phyloP scores from a whole-genome alignment of 2,329 filamentous ascomycete species.

The Cryphonectria radicalis region DNA sequence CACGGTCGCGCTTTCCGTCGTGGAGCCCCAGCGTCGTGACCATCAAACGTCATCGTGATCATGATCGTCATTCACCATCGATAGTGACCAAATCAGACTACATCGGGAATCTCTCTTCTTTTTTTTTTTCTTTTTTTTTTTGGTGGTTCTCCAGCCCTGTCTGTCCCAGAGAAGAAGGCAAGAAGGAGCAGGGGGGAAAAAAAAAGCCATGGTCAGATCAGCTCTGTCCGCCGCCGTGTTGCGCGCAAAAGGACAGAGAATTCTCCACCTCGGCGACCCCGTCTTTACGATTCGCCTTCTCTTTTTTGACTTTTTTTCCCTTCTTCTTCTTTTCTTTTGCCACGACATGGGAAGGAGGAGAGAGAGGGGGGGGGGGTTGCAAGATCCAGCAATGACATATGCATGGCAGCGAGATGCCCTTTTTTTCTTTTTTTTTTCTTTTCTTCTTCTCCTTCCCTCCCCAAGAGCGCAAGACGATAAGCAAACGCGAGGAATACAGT shows the following conservation, averaged over 20 bases:
- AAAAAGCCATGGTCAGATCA: background rate
- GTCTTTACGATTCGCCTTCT: background rate
- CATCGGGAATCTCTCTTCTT: background rate
- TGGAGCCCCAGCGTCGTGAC: background rate
- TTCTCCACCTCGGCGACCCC: conserved; percentile 3
- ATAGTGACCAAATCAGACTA: background rate
- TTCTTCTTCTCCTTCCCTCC: too few species aligned
- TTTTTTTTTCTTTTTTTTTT: background rate
- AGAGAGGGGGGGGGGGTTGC: background rate
- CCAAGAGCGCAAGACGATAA: too few species aligned
- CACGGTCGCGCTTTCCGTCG: background rate
- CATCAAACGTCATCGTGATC: background rate
- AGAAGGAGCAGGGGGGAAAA: background rate
- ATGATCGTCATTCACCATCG: background rate
- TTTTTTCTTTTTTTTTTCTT: too few species aligned
- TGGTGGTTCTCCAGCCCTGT: background rate
- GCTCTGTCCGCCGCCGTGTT: background rate
- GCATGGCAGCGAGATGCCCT: too few species aligned
- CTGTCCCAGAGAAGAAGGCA: background rate
- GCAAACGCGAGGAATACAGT: too few species aligned
- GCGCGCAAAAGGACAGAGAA: background rate
- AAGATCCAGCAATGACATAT: too few species aligned
- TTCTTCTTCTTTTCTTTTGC: background rate
- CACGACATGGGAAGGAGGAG: background rate
- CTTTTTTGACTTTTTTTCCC: background rate